Evolutionary conservation across 495 filamentous ascomycete species (phyloP).

Genomic region (Penicillium crystallinum): DNA sequence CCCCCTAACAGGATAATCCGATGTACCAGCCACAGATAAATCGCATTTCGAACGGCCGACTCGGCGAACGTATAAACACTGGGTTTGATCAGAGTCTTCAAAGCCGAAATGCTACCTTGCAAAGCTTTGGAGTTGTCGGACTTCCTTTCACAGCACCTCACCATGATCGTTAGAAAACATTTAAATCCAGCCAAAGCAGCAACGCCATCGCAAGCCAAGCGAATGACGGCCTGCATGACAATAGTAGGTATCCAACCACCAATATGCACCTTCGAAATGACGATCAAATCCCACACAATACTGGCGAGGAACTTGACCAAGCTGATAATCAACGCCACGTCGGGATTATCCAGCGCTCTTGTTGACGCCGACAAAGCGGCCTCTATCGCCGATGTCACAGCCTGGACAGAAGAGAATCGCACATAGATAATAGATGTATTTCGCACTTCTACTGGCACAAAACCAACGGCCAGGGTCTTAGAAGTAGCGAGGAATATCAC

Average conservation of each 20-base stretch:
- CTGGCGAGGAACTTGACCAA: slow-evolving; percentile 58
- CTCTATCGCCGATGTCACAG: slow-evolving; percentile 59
- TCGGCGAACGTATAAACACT: slow-evolving; percentile 57
- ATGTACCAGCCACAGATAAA: slow-evolving; percentile 70
- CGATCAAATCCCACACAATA: slow-evolving; percentile 64
- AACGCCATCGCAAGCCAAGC: slow-evolving; percentile 54
- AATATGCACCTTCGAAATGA: slow-evolving; percentile 49
- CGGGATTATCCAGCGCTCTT: slow-evolving; percentile 64
- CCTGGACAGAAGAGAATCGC: slow-evolving; percentile 57
- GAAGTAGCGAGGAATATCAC: slow-evolving; percentile 56
- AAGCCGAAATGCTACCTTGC: slow-evolving; percentile 27
- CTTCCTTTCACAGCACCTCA: slow-evolving; percentile 9
- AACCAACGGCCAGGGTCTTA: slow-evolving; percentile 49
- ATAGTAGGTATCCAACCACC: slow-evolving; percentile 40
- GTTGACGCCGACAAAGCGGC: slow-evolving; percentile 57
- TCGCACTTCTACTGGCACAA: slow-evolving; percentile 58
- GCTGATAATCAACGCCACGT: slow-evolving; percentile 67
- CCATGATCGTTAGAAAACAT: slow-evolving; percentile 53
- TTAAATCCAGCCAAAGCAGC: slow-evolving; percentile 53
- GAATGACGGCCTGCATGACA: slow-evolving; percentile 59
- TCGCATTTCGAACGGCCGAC: slow-evolving; percentile 60
- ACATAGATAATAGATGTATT: slow-evolving; percentile 57
- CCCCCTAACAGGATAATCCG: slow-evolving; percentile 57
- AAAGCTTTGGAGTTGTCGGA: neutral
- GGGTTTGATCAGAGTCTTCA: slow-evolving; percentile 50